Evolutionary conservation across 1,139 yeast genomes (phyloP), one percentile per base, ranked within the genome.

Genomic region (Diutina mesorugosa): DNA sequence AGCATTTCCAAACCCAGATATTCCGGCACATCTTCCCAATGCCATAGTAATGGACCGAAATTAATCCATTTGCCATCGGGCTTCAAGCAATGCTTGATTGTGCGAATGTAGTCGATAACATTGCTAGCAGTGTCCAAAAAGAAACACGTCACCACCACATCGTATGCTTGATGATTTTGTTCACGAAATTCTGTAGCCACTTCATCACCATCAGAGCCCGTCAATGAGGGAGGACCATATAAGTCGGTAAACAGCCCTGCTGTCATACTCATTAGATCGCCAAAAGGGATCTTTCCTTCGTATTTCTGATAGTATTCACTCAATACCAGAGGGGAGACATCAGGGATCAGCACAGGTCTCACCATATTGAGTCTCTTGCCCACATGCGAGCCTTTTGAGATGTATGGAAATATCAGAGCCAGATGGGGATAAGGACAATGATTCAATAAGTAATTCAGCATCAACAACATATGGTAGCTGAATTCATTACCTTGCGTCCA

Each of bases 31-130:
- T 80, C 81, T 63, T 88, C 96, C 65, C 80, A 85, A 68, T 90
- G 97, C 95, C 96, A 90, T 56, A 87, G 69, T 32, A 90, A 70
- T 0, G 97, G 97, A 0, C 97, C 97, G 63, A 85, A 81, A 67
- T 90, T 90, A 57, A 89, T 74, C 96, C 97, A 90, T 14, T 71
- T 61, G 6, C 79, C 79, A n/a, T 47, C 55, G 0, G 72, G 66
- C 54, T 72, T 72, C 57, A 89, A 66, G 26, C 81, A 72, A 60
- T 83, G 74, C 21, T 73, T 66, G 0, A 90, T 79, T 0, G 89
- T 72, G 57, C 75, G 77, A 52, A 90, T 60, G 59, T 90, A 89
- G 56, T 85, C 88, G 51, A 89, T 74, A 21, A 90, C 73, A 64
- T 90, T 87, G 18, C 82, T 73, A 0, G 93, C 84, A 0, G 96